Base-by-base conservation (phyloP, 2,329 filamentous ascomycete species). In the Fusarium cicatricum region DNA sequence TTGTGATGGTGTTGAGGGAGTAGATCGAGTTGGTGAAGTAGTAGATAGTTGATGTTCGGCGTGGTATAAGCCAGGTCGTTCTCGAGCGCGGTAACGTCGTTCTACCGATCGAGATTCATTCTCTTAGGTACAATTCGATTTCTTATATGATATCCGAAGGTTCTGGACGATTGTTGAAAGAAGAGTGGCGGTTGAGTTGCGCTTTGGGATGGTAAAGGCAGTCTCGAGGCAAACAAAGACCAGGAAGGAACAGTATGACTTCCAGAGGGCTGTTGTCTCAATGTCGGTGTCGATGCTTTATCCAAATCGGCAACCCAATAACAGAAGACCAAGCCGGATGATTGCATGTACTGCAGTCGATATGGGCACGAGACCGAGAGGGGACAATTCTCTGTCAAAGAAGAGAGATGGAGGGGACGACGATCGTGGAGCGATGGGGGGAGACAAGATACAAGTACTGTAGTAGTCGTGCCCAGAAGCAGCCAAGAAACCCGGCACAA, bases 401-500 rank as follows among this genome's bases (percentile, higher is more conserved):
- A 50, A 36, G 14, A 39, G 17, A 29, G 39, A 28, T 19, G 46
- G 37, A 36, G 26, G 34, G 33, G 37, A 58, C 21, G 48, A 60
- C 46, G 62, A 55, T 53, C 37, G 38, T 50, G 37, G 45, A 47
- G 40, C 16, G 46, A 50, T 48, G 42, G 54, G 60, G 46, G 29
- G 17, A 28, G 23, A 33, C 46, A 56, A 55, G 52, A 60, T 68
- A 68, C 41, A 66, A 66, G 58, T 64, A 67, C 55, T 64, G 58
- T 64, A 67, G 58, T 64, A 67, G 50, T 55, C 33, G 39, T 23
- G 38, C 38, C 28, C 28, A 42, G 45, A 50, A 54, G 33, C 41
- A 48, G 47, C 44, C 41, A 56, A 55, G 44, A 46, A 19, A 41
- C 16, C 51, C 48, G 57, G 60, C 39, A 62, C 50, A 62, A 59